Percentiles rank a stretch among this genome's conserved stretches.
Conservation (phyloP, 2,329 filamentous ascomycete species). For the Kalmusia sp. region DNA sequence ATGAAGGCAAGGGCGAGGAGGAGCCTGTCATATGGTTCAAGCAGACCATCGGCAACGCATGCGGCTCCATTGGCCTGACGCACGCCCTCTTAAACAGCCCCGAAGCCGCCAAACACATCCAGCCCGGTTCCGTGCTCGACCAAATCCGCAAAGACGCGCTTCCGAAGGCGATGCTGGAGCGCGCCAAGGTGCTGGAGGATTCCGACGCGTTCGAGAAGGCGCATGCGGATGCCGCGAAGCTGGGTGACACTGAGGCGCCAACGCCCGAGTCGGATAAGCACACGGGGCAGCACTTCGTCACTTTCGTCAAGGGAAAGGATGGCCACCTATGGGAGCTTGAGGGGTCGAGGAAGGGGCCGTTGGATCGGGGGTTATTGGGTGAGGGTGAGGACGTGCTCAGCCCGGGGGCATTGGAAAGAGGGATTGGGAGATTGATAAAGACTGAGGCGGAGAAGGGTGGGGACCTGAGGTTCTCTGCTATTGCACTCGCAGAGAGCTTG, state of each 20-base stretch:
- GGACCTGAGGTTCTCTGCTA: constrained; percentile 53
- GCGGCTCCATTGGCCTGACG: constrained; percentile 64
- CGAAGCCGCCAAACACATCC: constrained; percentile 51
- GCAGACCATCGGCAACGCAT: constrained; percentile 66
- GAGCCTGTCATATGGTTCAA: constrained; percentile 66
- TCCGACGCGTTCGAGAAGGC: constrained; percentile 52
- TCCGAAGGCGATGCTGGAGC: constrained; percentile 51
- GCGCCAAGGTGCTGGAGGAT: constrained; percentile 62
- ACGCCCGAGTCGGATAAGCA: constrained; percentile 34
- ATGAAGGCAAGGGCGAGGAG: constrained; percentile 54
- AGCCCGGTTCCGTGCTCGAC: constrained; percentile 53
- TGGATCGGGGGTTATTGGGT: constrained; percentile 50
- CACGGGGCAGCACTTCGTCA: constrained; percentile 53
- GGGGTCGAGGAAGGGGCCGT: constrained; percentile 52
- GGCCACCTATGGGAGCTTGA: constrained; percentile 57
- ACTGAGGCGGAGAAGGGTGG: constrained; percentile 46
- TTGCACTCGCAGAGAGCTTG: constrained; percentile 47
- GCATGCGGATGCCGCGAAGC: constrained; percentile 50
- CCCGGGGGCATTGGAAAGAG: constrained; percentile 49
- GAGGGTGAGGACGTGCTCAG: constrained; percentile 55
- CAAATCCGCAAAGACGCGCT: constrained; percentile 53
- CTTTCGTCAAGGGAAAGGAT: constrained; percentile 55
- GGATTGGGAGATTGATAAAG: constrained; percentile 46
- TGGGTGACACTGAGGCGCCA: constrained; percentile 50
- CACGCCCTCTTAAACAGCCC: constrained; percentile 63